A percentile compares a stretch with the other conserved stretches of the same genome.
These are phyloP conservation scores for Boletus pseudo-olivaceus DNA, from an alignment of 768 basidiomycete genomes.

Conservation along the genomic window DNA sequence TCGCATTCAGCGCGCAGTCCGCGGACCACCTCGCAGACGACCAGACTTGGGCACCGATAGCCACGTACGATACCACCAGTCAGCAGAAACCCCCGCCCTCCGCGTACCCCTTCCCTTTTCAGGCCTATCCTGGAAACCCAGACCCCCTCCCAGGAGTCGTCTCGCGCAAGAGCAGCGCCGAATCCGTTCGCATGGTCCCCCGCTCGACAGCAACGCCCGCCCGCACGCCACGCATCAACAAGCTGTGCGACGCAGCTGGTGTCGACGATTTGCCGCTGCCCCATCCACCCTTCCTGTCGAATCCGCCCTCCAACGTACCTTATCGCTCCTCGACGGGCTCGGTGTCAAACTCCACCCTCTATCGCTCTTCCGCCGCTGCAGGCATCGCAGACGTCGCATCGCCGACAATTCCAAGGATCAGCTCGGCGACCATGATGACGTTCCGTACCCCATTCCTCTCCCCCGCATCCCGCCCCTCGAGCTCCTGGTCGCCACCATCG, in stretches of 20 bases:
- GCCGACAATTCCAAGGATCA: constrained; percentile 36
- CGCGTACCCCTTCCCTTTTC: constrained; percentile 48
- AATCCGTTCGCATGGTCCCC: constrained; percentile 32
- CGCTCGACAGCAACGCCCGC: constrained; percentile 23
- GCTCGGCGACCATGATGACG: constrained; percentile 38
- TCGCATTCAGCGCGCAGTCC: constrained; percentile 19
- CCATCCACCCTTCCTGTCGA: constrained; percentile 44
- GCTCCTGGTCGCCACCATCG: constrained; percentile 59
- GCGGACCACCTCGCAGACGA: constrained; percentile 15
- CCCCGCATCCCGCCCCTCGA: constrained; percentile 62
- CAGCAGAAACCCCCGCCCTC: constrained; percentile 37
- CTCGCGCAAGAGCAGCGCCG: constrained; percentile 43
- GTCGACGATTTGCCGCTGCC: constrained; percentile 36
- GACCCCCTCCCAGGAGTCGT: constrained; percentile 51
- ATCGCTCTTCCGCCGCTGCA: constrained; percentile 30
- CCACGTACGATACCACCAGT: constrained; percentile 4
- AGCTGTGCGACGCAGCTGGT: constrained; percentile 11
- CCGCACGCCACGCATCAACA: constrained; percentile 20
- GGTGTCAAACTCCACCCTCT: constrained; percentile 21
- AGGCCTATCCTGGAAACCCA: constrained; percentile 63
- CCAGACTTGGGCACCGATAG: constrained; percentile 13
- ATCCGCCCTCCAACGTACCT: constrained; percentile 32
- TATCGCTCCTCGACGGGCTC: constrained; percentile 35
- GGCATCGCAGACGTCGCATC: constrained; percentile 10
- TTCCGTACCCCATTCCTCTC: constrained; percentile 72